Evolutionary conservation across 2,329 filamentous ascomycete species (phyloP).

Genomic region (Fusarium longipes): DNA sequence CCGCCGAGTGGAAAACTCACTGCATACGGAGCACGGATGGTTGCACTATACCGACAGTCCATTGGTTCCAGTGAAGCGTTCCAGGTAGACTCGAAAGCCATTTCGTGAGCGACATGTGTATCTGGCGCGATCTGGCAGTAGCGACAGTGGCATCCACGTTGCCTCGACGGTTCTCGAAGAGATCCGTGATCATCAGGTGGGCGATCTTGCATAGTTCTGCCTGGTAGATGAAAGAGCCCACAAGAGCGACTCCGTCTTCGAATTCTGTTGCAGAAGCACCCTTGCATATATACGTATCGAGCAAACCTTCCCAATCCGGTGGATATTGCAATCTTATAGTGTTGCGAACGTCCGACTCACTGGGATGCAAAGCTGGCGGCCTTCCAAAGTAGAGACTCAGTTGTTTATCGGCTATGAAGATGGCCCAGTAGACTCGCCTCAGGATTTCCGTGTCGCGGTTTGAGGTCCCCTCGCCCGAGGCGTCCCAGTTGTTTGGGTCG

Average conservation of each 20-base stretch:
- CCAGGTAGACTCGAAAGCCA: constrained; percentile 60
- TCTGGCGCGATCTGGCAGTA: constrained; percentile 57
- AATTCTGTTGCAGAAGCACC: constrained; percentile 58
- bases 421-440: constrained; percentile 62
- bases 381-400: constrained; percentile 63
- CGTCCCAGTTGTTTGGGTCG: constrained; percentile 62
- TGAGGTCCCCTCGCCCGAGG: constrained; percentile 48
- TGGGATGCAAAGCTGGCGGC: constrained; percentile 61
- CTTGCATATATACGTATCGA: constrained; percentile 61
- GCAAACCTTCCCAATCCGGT: constrained; percentile 59
- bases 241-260: constrained; percentile 58
- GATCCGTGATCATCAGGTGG: constrained; percentile 61
- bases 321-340: constrained; percentile 62
- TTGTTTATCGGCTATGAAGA: constrained; percentile 63
- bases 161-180: constrained; percentile 61
- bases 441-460: constrained; percentile 59
- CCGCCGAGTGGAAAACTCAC: constrained; percentile 41
- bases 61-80: constrained; percentile 63
- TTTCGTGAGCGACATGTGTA: constrained; percentile 60
- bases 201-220: constrained; percentile 62
- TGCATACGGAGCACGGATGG: constrained; percentile 61
- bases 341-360: constrained; percentile 61
- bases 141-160: constrained; percentile 56
- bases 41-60: constrained; percentile 60
- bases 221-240: constrained; percentile 60